Evolutionary conservation across 2,329 filamentous ascomycete species (phyloP).

Genomic region (Xylaria multiplex): DNA sequence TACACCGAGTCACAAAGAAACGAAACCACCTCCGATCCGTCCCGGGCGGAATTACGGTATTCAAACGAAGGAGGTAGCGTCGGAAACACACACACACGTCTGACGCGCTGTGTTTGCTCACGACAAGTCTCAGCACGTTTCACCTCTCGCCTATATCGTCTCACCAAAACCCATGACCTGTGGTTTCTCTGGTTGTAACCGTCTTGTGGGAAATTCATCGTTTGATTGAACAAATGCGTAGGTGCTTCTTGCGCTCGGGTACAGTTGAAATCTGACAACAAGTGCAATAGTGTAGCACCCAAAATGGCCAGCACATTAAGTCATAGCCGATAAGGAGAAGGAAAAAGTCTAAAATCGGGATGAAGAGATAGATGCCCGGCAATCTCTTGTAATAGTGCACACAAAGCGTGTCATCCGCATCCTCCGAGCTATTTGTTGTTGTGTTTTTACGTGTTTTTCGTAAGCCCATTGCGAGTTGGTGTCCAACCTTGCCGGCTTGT

Average conservation of each 20-base stretch:
- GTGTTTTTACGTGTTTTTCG: conserved; percentile 18
- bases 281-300: background rate
- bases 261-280: background rate
- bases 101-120: conserved; percentile 28
- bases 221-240: background rate
- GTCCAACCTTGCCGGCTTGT: conserved; percentile 24
- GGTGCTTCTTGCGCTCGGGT: too few species aligned
- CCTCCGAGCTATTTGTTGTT: conserved; percentile 17
- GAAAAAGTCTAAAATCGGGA: background rate
- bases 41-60: conserved; percentile 9
- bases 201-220: background rate
- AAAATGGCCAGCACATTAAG: background rate
- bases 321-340: background rate
- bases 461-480: conserved; percentile 27
- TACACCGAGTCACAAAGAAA: conserved; percentile 9
- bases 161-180: conserved; percentile 6
- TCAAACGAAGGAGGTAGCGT: background rate
- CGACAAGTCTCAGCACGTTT: conserved; percentile 9
- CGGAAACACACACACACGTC: background rate
- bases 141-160: conserved; percentile 15
- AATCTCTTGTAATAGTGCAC: conserved; percentile 10
- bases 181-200: background rate
- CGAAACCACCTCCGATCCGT: conserved; percentile 11
- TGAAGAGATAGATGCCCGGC: conserved; percentile 10
- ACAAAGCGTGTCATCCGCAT: conserved; percentile 27